Evolutionary conservation across 2,329 filamentous ascomycete species (phyloP).

Genomic region (Knufia fluminis): DNA sequence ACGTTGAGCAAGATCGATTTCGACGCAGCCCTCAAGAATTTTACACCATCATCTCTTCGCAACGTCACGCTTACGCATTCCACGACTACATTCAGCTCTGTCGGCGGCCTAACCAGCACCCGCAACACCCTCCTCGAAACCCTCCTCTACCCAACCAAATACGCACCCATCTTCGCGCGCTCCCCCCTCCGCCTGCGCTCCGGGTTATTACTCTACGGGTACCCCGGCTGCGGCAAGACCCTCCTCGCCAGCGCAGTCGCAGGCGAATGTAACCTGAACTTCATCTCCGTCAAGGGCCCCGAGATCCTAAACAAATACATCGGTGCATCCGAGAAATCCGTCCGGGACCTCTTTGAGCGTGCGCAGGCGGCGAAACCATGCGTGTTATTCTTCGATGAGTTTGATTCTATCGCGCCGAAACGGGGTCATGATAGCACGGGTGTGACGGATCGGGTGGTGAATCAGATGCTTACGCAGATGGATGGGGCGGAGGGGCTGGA

Average conservation of each 20-base stretch:
- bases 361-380: constrained; percentile 86
- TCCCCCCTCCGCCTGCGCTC: constrained; percentile 92
- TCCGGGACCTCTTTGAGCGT: constrained; percentile 88
- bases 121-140: constrained; percentile 90
- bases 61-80: constrained; percentile 92
- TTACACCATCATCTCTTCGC: constrained; percentile 86
- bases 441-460: constrained; percentile 97
- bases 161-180: constrained; percentile 93
- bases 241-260: constrained; percentile 93
- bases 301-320: constrained; percentile 99
- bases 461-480: constrained; percentile 97
- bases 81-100: constrained; percentile 83
- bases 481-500: constrained; percentile 91
- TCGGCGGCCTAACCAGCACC: constrained; percentile 79
- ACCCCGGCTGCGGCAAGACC: constrained; percentile 93
- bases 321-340: constrained; percentile 90
- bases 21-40: constrained; percentile 73
- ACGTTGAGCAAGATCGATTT: constrained; percentile 68
- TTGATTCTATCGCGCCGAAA: constrained; percentile 95
- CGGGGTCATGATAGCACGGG: constrained; percentile 93
- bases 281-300: constrained; percentile 95
- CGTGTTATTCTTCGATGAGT: constrained; percentile 96
- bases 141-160: constrained; percentile 92
- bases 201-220: constrained; percentile 86
- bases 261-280: constrained; percentile 93